Evolutionary conservation across 306 rosid species (phyloP), one percentile per base, ranked within the genome.

Genomic region (Lithocarpus polystachyus): DNA sequence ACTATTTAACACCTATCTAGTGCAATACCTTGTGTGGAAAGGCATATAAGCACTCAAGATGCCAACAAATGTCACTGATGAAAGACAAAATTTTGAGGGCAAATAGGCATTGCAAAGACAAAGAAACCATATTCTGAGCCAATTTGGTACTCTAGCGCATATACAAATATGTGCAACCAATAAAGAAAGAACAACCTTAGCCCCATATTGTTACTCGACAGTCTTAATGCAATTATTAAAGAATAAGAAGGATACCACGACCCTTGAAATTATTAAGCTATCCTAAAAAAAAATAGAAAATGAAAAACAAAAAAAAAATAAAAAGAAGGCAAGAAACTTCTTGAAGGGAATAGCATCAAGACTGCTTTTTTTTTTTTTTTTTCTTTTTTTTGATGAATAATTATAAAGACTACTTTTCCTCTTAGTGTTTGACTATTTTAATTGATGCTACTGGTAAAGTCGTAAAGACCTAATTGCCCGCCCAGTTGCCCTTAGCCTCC

Each of bases 51-150:
- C 83, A 76, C 74, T 76, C 53, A 59, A 43, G 56, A 60, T 40
- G 37, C 22, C 12, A 23, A 64, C 45, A 77, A 84, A 1, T 40
- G 5, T 56, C 5, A 68, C 15, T 4, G 67, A 77, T 3, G 29
- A 78, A 73, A 33, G 85, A 78, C 80, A 87, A 80, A 82, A 80
- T 56, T 55, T 22, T 18, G 23, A 18, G 60, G 70, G 74, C 13
- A 75, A 82, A 84, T 75, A 75, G 68, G 83, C 1, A 57, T 6
- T 37, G 43, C 24, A 29, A 51, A 54, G 70, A 68, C 68, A 82
- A 69, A 45, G 79, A 80, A 68, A 22, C 24, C 73, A 83, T 77
- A 85, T 86, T 83, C 89, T 82, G 19, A 19, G 29, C 79, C 93
- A 89, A 89, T 60, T 83, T 87, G 93, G 40, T 45, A 23, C 73